These are phyloP conservation scores for Mrakia frigida DNA, from an alignment of 768 basidiomycete species.

Conservation along the genomic window DNA sequence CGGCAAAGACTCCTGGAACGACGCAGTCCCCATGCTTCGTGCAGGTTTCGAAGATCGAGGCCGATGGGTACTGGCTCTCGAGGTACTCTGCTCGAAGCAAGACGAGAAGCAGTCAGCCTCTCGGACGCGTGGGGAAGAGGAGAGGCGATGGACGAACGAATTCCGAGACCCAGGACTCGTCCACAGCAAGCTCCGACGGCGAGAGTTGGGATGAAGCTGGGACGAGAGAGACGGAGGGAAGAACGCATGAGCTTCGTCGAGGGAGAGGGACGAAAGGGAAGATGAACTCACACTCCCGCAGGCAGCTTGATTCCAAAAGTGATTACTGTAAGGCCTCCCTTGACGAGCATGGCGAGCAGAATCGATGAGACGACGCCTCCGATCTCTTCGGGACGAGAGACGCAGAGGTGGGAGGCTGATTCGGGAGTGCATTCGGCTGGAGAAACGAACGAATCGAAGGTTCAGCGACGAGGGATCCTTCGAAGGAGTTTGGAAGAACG, in stretches of 20 bases:
- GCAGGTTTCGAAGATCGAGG: slow-evolving; percentile 61
- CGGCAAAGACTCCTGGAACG: slow-evolving; percentile 60
- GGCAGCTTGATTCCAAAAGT: slow-evolving; percentile 75
- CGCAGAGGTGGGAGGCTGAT: slow-evolving; percentile 64
- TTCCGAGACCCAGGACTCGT: slow-evolving; percentile 69
- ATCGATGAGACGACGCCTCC: slow-evolving; percentile 63
- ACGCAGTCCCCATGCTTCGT: slow-evolving; percentile 61
- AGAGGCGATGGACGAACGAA: slow-evolving; percentile 42
- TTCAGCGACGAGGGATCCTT: background rate
- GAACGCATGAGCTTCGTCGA: background rate
- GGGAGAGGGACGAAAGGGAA: background rate
- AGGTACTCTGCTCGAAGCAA: background rate
- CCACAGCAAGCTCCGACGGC: slow-evolving; percentile 91
- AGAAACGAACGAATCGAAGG: background rate
- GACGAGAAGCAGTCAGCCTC: slow-evolving; percentile 39
- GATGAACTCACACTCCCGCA: slow-evolving; percentile 61
- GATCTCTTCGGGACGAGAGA: slow-evolving; percentile 50
- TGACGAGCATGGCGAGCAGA: slow-evolving; percentile 71
- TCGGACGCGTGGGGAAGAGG: background rate
- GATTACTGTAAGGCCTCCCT: slow-evolving; percentile 70
- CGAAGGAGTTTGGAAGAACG: no score
- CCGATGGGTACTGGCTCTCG: slow-evolving; percentile 4
- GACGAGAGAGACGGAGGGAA: background rate
- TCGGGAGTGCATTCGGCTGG: slow-evolving; percentile 53
- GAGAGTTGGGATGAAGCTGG: slow-evolving; percentile 81